Percentiles rank a stretch among this genome's conserved stretches.
These are phyloP conservation scores for Arthrobotrys megalospora DNA, from an alignment of 2,329 filamentous ascomycete genomes.

Conservation along the genomic window DNA sequence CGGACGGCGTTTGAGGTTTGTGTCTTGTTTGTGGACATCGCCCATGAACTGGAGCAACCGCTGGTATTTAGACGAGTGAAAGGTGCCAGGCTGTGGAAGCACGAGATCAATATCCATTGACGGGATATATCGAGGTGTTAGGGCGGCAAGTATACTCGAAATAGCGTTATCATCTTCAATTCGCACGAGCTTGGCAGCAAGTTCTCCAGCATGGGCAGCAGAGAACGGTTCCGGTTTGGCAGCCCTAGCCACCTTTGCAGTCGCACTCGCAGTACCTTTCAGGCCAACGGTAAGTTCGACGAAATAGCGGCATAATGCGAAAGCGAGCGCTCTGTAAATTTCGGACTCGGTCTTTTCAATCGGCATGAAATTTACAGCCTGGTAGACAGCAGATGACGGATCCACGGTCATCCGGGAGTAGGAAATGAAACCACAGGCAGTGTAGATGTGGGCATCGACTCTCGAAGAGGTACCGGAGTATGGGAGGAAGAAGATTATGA, in stretches of 20 bases:
- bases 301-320: conserved; percentile 95
- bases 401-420: conserved; percentile 94
- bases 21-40: conserved; percentile 65
- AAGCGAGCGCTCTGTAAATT: conserved; percentile 88
- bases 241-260: conserved; percentile 69
- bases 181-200: conserved; percentile 86
- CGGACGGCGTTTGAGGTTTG: conserved; percentile 69
- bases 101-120: conserved; percentile 91
- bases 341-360: conserved; percentile 91
- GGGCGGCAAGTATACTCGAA: conserved; percentile 79
- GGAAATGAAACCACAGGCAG: conserved; percentile 87
- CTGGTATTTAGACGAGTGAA: conserved; percentile 45
- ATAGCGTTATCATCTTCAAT: conserved; percentile 83
- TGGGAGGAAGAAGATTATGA: conserved; percentile 92
- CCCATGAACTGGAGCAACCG: conserved; percentile 74
- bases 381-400: conserved; percentile 90
- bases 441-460: conserved; percentile 94
- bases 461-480: conserved; percentile 93
- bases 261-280: conserved; percentile 78
- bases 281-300: conserved; percentile 81
- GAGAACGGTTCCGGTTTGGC: conserved; percentile 82
- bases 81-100: conserved; percentile 76
- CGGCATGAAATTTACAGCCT: conserved; percentile 88
- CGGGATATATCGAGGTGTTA: conserved; percentile 84
- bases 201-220: conserved; percentile 91